Evolutionary conservation across 306 rosid genomes (phyloP).

Genomic region (Spatholobus suberectus): DNA sequence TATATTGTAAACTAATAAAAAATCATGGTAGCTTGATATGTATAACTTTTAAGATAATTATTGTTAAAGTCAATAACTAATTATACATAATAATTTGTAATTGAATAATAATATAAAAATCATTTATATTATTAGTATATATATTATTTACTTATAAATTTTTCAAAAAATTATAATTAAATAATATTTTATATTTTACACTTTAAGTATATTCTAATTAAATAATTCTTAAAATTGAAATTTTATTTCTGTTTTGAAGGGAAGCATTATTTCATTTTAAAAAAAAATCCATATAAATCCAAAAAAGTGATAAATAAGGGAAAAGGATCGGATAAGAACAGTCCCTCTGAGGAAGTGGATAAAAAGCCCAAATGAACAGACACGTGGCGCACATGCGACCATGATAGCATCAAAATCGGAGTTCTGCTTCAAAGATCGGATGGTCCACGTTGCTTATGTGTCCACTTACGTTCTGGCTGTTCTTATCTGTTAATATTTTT

Average conservation of each 20-base stretch:
- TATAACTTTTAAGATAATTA: no score
- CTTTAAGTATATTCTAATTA: neutral
- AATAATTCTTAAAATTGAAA: no score
- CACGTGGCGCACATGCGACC: slow-evolving; percentile 15
- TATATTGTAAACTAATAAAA: no score
- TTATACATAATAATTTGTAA: no score
- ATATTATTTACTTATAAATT: no score
- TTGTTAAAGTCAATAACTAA: no score
- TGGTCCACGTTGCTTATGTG: slow-evolving; percentile 5
- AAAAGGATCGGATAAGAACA: neutral
- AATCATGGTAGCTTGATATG: no score
- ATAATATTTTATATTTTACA: no score
- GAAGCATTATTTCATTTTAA: neutral
- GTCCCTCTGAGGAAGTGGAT: neutral
- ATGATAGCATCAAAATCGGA: neutral
- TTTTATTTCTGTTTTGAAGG: neutral
- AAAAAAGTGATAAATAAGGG: neutral
- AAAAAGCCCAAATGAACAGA: neutral
- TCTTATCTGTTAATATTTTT: neutral
- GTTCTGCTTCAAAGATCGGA: neutral
- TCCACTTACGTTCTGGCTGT: neutral
- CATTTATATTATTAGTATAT: no score
- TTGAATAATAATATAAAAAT: no score
- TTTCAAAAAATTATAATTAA: no score
- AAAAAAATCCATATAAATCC: neutral